phyloP scores from a whole-genome alignment of 495 filamentous ascomycete genomes.

The Neurospora sp. region DNA sequence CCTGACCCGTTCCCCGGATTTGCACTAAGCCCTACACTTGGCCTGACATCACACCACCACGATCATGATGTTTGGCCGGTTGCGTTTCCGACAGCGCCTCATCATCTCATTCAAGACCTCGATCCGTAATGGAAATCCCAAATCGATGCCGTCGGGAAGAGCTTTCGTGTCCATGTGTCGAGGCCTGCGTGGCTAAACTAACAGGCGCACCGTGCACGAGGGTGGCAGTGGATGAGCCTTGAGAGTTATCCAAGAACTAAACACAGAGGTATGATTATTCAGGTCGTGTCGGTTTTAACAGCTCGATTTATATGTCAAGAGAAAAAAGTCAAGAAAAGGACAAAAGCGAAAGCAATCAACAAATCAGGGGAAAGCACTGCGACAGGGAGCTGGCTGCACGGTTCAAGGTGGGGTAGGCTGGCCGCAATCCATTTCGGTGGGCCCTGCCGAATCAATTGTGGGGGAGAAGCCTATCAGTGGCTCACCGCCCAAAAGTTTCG shows the following conservation, averaged over 20 bases:
- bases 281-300: too few species aligned
- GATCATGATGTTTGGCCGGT: not conserved
- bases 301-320: not conserved
- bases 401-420: not conserved
- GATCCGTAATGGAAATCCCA: not conserved
- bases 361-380: not conserved
- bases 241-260: not conserved
- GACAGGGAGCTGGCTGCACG: not conserved
- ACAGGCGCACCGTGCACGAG: not conserved
- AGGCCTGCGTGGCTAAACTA: not conserved
- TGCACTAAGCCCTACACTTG: not conserved
- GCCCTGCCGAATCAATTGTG: constrained; percentile 2
- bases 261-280: not conserved
- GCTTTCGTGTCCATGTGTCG: not conserved
- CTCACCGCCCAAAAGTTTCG: constrained; percentile 8
- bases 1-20: not conserved
- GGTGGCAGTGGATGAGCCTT: not conserved
- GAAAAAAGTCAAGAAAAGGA: not conserved
- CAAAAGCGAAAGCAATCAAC: not conserved
- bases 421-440: not conserved
- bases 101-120: not conserved
- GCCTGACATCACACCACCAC: not conserved
- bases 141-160: not conserved
- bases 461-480: not conserved
- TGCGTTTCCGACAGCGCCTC: not conserved